Evolutionary conservation across 2,329 filamentous ascomycete genomes (phyloP).

Genomic region (Neocatenulostroma microsporum): DNA sequence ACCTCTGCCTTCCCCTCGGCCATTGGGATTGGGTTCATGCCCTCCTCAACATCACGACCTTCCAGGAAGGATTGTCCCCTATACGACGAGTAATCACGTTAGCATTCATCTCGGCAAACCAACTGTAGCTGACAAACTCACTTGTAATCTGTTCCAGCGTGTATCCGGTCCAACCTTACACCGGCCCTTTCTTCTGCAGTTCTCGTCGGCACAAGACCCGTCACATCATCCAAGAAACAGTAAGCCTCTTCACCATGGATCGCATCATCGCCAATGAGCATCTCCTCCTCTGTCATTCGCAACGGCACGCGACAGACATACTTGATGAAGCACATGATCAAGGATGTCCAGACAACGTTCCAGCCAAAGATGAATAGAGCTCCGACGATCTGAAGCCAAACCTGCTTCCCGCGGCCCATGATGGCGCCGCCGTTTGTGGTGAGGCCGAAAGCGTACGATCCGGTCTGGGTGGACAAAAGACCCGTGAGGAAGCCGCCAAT

Average conservation of each 20-base stretch:
- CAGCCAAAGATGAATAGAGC: slow-evolving; percentile 44
- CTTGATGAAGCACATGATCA: slow-evolving; percentile 46
- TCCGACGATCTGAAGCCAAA: slow-evolving; percentile 45
- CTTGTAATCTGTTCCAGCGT: neutral
- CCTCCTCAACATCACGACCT: slow-evolving; percentile 4
- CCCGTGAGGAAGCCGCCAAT: slow-evolving; percentile 42
- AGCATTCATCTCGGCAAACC: too few species aligned
- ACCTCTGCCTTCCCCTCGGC: too few species aligned
- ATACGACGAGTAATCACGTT: too few species aligned
- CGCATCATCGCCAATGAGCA: slow-evolving; percentile 42
- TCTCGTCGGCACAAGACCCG: slow-evolving; percentile 12
- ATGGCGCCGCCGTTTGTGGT: slow-evolving; percentile 43
- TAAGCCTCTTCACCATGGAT: slow-evolving; percentile 43
- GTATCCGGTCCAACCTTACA: slow-evolving; percentile 1
- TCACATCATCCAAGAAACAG: slow-evolving; percentile 20
- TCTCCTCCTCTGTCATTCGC: slow-evolving; percentile 40
- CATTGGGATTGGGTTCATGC: too few species aligned
- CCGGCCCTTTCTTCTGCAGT: slow-evolving; percentile 6
- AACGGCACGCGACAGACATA: slow-evolving; percentile 42
- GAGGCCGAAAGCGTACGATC: slow-evolving; percentile 40
- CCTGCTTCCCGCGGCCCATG: slow-evolving; percentile 44
- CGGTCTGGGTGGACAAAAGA: slow-evolving; percentile 42
- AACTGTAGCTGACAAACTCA: too few species aligned
- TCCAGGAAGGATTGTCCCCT: neutral
- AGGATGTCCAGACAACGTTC: slow-evolving; percentile 45